Percentiles rank a stretch among this genome's conserved stretches.
These are phyloP conservation scores for Phlyctochytrium arcticum DNA, from an alignment of 192 early-diverging fungal species.

Conservation along the genomic window DNA sequence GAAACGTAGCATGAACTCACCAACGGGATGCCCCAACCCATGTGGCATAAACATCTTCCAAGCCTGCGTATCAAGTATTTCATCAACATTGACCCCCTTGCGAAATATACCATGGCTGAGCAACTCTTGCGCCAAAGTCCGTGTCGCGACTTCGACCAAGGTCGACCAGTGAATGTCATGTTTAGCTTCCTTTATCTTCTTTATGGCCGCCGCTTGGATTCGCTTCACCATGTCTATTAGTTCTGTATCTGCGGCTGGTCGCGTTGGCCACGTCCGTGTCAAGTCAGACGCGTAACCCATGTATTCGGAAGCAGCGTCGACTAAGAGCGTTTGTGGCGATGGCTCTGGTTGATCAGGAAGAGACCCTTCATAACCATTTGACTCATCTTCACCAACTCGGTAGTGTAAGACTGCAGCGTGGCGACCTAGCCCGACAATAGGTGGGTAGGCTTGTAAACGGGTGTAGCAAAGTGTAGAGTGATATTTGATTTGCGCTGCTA, in stretches of 20 bases:
- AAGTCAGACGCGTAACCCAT: conserved; percentile 82
- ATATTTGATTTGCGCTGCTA: no score
- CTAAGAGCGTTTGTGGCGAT: conserved; percentile 60
- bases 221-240: conserved; percentile 64
- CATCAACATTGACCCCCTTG: conserved; percentile 22
- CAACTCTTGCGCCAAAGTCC: conserved; percentile 52
- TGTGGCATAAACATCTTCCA: conserved; percentile 82
- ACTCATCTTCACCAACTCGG: conserved; percentile 64
- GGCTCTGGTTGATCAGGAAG: conserved; percentile 5
- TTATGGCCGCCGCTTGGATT: conserved; percentile 68
- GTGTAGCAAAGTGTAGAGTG: conserved; percentile 63
- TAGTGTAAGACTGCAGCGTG: conserved; percentile 85
- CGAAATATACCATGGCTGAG: conserved; percentile 17
- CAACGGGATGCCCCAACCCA: conserved; percentile 74
- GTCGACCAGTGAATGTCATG: no score
- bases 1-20: conserved; percentile 1
- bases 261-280: conserved; percentile 64
- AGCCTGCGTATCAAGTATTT: conserved; percentile 54
- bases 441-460: conserved; percentile 71
- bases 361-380: conserved; percentile 18
- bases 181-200: no score
- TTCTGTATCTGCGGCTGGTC: conserved; percentile 48
- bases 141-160: conserved; percentile 55
- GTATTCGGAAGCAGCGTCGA: conserved; percentile 82
- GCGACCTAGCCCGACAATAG: conserved; percentile 78